Conservation (phyloP, 306 rosid genomes). For the Trifolium pratense region DNA sequence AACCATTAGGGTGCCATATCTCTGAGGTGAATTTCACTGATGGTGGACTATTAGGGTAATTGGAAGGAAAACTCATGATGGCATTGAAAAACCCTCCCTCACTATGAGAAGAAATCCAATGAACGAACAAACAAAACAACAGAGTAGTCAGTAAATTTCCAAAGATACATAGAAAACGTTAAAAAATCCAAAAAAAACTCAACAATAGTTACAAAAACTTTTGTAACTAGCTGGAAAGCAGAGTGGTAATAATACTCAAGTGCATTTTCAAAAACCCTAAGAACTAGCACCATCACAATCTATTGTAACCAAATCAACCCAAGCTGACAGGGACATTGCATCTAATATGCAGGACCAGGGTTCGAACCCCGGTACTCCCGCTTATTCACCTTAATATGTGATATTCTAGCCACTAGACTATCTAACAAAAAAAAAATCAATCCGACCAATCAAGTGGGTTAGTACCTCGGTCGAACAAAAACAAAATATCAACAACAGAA, state of each 20-base stretch:
- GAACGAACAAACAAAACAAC: conserved; percentile 31
- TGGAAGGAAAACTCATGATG: conserved; percentile 88
- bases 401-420: too few relatives aligned
- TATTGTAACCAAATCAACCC: not conserved
- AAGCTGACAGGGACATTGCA: too few relatives aligned
- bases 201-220: conserved; percentile 6
- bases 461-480: not conserved
- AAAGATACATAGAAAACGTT: conserved; percentile 1
- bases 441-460: not conserved
- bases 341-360: too few relatives aligned
- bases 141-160: conserved; percentile 17
- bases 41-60: conserved; percentile 97
- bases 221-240: conserved; percentile 6
- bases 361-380: too few relatives aligned
- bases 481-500: conserved; percentile 15
- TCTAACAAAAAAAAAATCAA: too few relatives aligned
- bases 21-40: conserved; percentile 87
- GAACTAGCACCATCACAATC: conserved; percentile 20
- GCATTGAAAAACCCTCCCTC: conserved; percentile 99
- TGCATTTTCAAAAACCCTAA: conserved; percentile 14
- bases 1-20: conserved; percentile 97
- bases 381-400: too few relatives aligned
- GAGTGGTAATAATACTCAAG: not conserved
- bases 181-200: not conserved
- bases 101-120: conserved; percentile 51